phyloP scores from a whole-genome alignment of 768 basidiomycete genomes.

The Phaeotremella skinneri region DNA sequence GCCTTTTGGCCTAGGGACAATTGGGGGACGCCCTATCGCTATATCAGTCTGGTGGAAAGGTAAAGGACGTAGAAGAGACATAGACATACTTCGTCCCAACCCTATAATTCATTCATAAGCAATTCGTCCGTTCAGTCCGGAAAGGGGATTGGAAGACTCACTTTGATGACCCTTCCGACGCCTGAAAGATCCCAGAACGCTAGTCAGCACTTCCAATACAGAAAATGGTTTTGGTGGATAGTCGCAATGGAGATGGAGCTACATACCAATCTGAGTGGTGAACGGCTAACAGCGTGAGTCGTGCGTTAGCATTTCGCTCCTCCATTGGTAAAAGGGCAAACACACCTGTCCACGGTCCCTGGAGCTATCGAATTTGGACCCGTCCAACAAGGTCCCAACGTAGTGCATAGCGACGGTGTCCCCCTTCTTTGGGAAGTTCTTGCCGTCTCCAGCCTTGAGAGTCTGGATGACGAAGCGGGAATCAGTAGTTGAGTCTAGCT shows the following conservation, averaged over 20 bases:
- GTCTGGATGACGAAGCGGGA: slow-evolving; percentile 16
- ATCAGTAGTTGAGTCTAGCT: not conserved
- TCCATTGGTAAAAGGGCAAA: too few relatives aligned
- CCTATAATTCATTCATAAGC: too few relatives aligned
- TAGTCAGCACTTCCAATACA: too few relatives aligned
- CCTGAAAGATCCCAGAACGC: not conserved
- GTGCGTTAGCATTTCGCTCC: too few relatives aligned
- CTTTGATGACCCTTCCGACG: slow-evolving; percentile 40
- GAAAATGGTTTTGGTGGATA: not conserved
- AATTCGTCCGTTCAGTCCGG: too few relatives aligned
- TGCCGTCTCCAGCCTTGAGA: slow-evolving; percentile 48
- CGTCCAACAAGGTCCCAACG: slow-evolving; percentile 51
- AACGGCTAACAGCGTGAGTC: slow-evolving; percentile 44
- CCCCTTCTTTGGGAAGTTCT: slow-evolving; percentile 50
- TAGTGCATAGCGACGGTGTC: slow-evolving; percentile 51
- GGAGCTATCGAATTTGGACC: slow-evolving; percentile 52
- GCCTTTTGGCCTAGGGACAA: slow-evolving; percentile 52
- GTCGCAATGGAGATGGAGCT: slow-evolving; percentile 8
- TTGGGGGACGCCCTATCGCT: slow-evolving; percentile 41
- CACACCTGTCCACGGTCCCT: slow-evolving; percentile 44
- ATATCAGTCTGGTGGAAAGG: not conserved
- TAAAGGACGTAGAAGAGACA: not conserved
- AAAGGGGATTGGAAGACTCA: too few relatives aligned
- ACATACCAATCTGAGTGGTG: slow-evolving; percentile 48
- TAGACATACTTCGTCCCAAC: slow-evolving; percentile 48